Percentiles rank a stretch among this genome's conserved stretches.
Conservation (phyloP, 1,139 yeast genomes). For the Pichia sp. region DNA sequence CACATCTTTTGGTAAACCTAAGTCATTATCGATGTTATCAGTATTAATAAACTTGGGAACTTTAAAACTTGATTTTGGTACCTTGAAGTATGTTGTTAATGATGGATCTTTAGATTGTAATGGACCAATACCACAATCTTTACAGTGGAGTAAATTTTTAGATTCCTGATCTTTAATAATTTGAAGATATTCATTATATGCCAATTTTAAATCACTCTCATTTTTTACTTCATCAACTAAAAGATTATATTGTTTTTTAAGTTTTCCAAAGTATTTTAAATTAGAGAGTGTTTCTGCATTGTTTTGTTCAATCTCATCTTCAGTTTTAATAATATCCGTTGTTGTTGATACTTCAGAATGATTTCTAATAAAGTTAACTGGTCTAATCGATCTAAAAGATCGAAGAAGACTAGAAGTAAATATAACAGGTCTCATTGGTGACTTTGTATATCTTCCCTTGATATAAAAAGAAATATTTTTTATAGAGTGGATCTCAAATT, state of each 20-base stretch:
- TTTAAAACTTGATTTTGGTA: not conserved
- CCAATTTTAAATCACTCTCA: constrained; percentile 1
- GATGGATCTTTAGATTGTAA: constrained; percentile 7
- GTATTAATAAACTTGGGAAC: not conserved
- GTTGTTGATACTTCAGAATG: not conserved
- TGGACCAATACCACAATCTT: constrained; percentile 8
- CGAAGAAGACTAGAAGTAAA: not conserved
- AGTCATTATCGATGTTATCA: not conserved
- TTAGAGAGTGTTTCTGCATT: not conserved
- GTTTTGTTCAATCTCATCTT: not conserved
- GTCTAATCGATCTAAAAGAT: not conserved
- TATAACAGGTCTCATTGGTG: not conserved
- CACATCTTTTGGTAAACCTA: not conserved
- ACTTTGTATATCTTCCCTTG: not conserved
- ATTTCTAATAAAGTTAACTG: not conserved
- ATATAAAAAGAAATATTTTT: not conserved
- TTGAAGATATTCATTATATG: constrained; percentile 7
- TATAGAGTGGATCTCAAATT: no score
- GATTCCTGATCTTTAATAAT: constrained; percentile 2
- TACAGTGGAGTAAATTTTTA: constrained; percentile 4
- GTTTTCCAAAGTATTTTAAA: not conserved
- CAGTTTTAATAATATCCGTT: not conserved
- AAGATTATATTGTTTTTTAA: not conserved
- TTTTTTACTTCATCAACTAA: not conserved
- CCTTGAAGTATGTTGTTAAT: not conserved